A percentile compares a stretch with the other conserved stretches of the same genome.
These are phyloP conservation scores for Pseudogymnoascus sp. DNA, from an alignment of 2,329 filamentous ascomycete genomes.

Conservation along the genomic window DNA sequence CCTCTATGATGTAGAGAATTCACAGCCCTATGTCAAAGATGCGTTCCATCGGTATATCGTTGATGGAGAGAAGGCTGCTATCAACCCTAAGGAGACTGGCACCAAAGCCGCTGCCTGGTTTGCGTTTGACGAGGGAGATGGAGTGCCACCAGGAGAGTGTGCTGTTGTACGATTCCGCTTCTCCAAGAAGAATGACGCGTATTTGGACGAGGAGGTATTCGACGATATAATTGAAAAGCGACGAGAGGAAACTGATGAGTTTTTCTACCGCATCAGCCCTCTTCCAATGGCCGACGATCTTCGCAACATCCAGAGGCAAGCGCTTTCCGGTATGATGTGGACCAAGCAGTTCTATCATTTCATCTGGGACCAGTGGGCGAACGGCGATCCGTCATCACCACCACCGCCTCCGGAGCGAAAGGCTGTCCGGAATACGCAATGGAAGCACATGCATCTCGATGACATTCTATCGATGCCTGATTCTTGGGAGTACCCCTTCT, in stretches of 20 bases:
- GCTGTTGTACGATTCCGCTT: constrained; percentile 90
- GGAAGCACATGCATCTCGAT: constrained; percentile 92
- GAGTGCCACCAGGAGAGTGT: constrained; percentile 82
- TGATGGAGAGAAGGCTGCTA: constrained; percentile 65
- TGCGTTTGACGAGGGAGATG: constrained; percentile 79
- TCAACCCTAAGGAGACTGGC: constrained; percentile 71
- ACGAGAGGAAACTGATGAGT: constrained; percentile 86
- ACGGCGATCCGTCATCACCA: constrained; percentile 81
- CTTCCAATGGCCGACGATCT: constrained; percentile 89
- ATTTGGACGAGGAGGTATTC: constrained; percentile 85
- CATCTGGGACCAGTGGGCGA: constrained; percentile 96
- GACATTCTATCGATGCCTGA: constrained; percentile 97
- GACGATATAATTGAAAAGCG: constrained; percentile 84
- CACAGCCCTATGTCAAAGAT: constrained; percentile 82
- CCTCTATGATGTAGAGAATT: constrained; percentile 71
- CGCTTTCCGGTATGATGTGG: constrained; percentile 96
- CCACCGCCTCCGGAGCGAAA: constrained; percentile 76
- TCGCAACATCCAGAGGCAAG: constrained; percentile 89
- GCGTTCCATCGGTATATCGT: constrained; percentile 87
- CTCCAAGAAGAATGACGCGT: constrained; percentile 64
- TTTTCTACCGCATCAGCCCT: constrained; percentile 88
- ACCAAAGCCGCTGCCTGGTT: constrained; percentile 93
- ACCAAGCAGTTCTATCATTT: constrained; percentile 96
- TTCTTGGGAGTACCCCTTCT: constrained; percentile 98
- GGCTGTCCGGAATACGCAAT: constrained; percentile 73